Conservation (phyloP, 2,329 filamentous ascomycete species). For the Paracorniculantispora psalliotae region DNA sequence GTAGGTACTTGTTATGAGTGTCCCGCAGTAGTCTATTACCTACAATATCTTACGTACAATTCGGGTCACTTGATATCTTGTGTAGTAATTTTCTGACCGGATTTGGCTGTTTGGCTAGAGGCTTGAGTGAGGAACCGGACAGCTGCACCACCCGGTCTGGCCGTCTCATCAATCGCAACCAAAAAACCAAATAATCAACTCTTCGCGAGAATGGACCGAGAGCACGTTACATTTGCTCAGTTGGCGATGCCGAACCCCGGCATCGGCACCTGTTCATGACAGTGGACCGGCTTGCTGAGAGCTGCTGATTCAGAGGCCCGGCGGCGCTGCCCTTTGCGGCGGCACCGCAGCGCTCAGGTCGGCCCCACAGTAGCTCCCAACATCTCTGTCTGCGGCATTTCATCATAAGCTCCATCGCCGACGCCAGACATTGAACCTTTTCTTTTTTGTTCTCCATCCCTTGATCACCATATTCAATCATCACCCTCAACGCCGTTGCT, state of each 20-base stretch:
- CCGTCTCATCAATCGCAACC: too few species aligned
- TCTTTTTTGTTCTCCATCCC: background rate
- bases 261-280: background rate
- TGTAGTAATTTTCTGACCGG: too few species aligned
- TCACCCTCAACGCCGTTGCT: background rate
- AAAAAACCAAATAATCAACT: too few species aligned
- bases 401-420: constrained; percentile 5
- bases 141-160: too few species aligned
- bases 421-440: background rate
- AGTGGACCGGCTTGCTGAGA: background rate
- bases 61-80: too few species aligned
- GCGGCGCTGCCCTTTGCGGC: constrained; percentile 7
- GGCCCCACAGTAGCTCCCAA: constrained; percentile 8
- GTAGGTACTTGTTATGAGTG: too few species aligned
- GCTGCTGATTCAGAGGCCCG: background rate
- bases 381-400: constrained; percentile 4
- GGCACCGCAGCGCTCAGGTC: background rate
- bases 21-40: too few species aligned
- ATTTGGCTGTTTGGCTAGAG: too few species aligned
- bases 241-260: background rate
- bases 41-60: too few species aligned
- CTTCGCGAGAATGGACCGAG: background rate
- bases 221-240: background rate
- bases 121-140: too few species aligned
- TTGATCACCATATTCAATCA: background rate